Percentiles rank a stretch among this genome's conserved stretches.
phyloP scores from a whole-genome alignment of 2,329 filamentous ascomycete species.

The Fusarium verrucosum region DNA sequence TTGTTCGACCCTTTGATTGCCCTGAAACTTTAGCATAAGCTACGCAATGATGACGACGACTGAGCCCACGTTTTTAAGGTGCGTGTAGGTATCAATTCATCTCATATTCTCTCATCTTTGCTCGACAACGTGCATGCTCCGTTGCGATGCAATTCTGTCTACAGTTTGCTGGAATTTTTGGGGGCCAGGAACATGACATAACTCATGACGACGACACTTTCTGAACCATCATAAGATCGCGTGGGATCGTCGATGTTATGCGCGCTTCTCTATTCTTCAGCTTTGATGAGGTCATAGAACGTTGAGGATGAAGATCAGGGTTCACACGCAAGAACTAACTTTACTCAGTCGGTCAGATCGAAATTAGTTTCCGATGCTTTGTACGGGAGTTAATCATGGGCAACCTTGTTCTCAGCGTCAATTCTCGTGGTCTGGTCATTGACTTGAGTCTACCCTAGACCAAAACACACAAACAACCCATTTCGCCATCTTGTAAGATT shows the following conservation, averaged over 20 bases:
- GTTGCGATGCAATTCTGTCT: neutral
- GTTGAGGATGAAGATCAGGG: conserved; percentile 1
- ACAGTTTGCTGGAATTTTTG: neutral
- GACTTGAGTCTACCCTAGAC: conserved; percentile 13
- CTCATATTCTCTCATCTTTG: neutral
- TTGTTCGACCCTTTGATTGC: neutral
- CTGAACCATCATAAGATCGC: neutral
- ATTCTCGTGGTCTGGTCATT: neutral
- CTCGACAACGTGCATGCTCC: neutral
- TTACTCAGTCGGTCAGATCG: neutral
- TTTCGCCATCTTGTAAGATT: conserved; percentile 13
- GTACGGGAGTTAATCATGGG: neutral
- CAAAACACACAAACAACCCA: neutral
- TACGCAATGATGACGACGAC: conserved; percentile 9
- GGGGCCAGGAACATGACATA: conserved; percentile 18
- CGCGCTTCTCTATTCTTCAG: neutral
- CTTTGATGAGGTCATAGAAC: conserved; percentile 9
- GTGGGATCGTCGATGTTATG: neutral
- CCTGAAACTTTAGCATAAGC: neutral
- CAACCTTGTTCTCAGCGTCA: neutral
- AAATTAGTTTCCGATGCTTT: neutral
- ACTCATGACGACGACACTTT: conserved; percentile 20
- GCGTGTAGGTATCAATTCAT: neutral
- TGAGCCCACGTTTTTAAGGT: neutral
- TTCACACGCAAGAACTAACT: neutral